Conservation (phyloP, 192 early-diverging fungal genomes). For the Umbelopsis sp. region DNA sequence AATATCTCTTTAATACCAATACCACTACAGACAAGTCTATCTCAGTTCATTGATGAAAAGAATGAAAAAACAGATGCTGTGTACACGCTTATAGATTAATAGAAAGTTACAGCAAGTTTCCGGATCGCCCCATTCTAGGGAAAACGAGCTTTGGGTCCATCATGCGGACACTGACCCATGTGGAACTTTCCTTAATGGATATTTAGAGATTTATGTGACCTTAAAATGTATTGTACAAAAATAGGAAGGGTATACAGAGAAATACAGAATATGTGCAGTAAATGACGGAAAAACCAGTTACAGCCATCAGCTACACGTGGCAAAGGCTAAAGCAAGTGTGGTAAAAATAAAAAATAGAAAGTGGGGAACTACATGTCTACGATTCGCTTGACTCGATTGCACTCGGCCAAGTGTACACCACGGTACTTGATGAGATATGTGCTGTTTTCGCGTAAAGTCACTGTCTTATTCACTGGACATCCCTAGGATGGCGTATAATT, state of each 20-base stretch:
- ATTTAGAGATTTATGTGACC: too few species aligned
- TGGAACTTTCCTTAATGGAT: slow-evolving; percentile 4
- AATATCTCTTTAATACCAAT: too few species aligned
- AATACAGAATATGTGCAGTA: slow-evolving; percentile 16
- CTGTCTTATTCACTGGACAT: slow-evolving; percentile 58
- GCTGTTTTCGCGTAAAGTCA: slow-evolving; percentile 55
- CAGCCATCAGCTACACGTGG: slow-evolving; percentile 16
- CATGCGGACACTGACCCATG: slow-evolving; percentile 15
- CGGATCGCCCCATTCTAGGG: background rate
- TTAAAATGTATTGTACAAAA: slow-evolving; percentile 16
- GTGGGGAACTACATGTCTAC: slow-evolving; percentile 32
- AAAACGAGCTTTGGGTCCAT: background rate
- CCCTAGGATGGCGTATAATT: slow-evolving; percentile 24
- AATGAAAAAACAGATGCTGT: too few species aligned
- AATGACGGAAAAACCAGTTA: slow-evolving; percentile 1
- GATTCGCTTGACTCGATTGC: slow-evolving; percentile 53
- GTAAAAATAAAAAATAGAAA: background rate
- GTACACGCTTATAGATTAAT: background rate
- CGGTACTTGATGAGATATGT: slow-evolving; percentile 58
- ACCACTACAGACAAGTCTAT: too few species aligned
- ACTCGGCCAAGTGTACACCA: slow-evolving; percentile 54
- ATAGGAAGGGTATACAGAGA: slow-evolving; percentile 11
- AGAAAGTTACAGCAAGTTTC: background rate
- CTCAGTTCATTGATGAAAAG: too few species aligned
- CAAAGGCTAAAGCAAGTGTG: background rate